A percentile compares a stretch with the other conserved stretches of the same genome.
phyloP scores from a whole-genome alignment of 495 filamentous ascomycete species.

The Elasticomyces elasticus region DNA sequence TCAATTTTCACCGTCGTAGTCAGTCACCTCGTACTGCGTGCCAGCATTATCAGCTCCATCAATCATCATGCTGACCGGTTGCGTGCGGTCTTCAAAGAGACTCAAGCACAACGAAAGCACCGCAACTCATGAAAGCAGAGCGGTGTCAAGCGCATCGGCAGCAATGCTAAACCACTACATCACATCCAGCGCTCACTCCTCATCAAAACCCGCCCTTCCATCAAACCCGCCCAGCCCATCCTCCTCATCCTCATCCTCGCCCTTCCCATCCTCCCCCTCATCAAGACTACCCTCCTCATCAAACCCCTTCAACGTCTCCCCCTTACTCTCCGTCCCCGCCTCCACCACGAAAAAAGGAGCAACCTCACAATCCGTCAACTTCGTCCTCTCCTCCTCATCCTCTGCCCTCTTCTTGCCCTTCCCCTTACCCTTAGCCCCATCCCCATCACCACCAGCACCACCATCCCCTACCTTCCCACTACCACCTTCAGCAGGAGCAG shows the following conservation, averaged over 20 bases:
- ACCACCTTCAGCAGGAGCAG: constrained; percentile 20
- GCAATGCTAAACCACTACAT: too few relatives aligned
- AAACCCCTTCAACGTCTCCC: constrained; percentile 29
- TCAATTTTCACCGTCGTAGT: too few relatives aligned
- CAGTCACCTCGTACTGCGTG: too few relatives aligned
- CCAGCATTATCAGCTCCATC: too few relatives aligned
- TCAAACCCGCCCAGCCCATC: too few relatives aligned
- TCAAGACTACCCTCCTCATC: constrained; percentile 21
- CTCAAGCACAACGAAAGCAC: too few relatives aligned
- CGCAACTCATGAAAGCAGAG: too few relatives aligned
- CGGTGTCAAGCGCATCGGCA: too few relatives aligned
- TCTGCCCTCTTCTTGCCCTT: constrained; percentile 61
- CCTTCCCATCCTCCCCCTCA: constrained; percentile 9
- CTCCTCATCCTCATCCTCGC: constrained; percentile 2
- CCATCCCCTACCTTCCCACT: background rate
- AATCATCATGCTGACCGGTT: too few relatives aligned
- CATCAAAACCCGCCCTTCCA: too few relatives aligned
- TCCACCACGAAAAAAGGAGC: constrained; percentile 77
- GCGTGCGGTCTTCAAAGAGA: too few relatives aligned
- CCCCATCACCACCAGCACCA: constrained; percentile 29
- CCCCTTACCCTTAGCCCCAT: constrained; percentile 67
- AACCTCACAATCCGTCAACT: constrained; percentile 78
- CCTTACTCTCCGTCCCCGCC: constrained; percentile 44
- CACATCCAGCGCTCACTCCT: too few relatives aligned
- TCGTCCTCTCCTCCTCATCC: constrained; percentile 52